Percentiles rank a stretch among this genome's conserved stretches.
These are phyloP conservation scores for Crassisporium funariophilum DNA, from an alignment of 768 basidiomycete genomes.

Conservation along the genomic window DNA sequence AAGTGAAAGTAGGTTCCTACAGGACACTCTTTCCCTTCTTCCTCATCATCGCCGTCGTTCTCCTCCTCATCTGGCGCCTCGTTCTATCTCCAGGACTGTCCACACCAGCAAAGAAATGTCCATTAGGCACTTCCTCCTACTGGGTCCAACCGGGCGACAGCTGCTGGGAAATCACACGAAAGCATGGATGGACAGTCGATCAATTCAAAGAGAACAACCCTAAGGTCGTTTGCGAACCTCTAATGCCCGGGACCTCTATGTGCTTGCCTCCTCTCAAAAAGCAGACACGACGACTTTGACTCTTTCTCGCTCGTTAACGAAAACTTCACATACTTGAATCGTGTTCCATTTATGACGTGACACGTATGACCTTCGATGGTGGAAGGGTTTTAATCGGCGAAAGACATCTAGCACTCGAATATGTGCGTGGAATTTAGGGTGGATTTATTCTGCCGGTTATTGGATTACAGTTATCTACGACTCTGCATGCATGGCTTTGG, in stretches of 20 bases:
- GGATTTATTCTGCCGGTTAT: too few species aligned
- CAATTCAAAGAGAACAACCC: slow-evolving; percentile 54
- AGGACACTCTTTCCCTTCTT: slow-evolving; percentile 72
- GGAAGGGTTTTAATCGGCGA: too few species aligned
- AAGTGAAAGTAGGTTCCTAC: slow-evolving; percentile 47
- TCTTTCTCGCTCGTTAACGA: too few species aligned
- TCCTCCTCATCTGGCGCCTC: slow-evolving; percentile 67
- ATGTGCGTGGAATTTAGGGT: too few species aligned
- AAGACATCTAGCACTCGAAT: too few species aligned
- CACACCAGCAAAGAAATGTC: slow-evolving; percentile 36
- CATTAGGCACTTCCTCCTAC: slow-evolving; percentile 45
- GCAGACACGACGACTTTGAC: neutral
- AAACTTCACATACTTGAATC: too few species aligned
- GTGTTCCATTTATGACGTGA: too few species aligned
- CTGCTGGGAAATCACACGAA: slow-evolving; percentile 63
- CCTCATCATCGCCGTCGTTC: slow-evolving; percentile 62
- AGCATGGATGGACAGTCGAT: slow-evolving; percentile 51
- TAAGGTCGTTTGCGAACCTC: slow-evolving; percentile 52
- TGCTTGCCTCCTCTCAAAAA: slow-evolving; percentile 47
- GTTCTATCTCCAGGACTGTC: slow-evolving; percentile 45
- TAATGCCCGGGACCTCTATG: slow-evolving; percentile 63
- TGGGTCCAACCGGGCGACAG: slow-evolving; percentile 59
- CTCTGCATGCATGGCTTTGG: too few species aligned
- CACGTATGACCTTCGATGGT: too few species aligned
- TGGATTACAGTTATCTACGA: too few species aligned